These are phyloP conservation scores for Ophiocordyceps unilateralis DNA, from an alignment of 2,329 filamentous ascomycete species.

Conservation along the genomic window DNA sequence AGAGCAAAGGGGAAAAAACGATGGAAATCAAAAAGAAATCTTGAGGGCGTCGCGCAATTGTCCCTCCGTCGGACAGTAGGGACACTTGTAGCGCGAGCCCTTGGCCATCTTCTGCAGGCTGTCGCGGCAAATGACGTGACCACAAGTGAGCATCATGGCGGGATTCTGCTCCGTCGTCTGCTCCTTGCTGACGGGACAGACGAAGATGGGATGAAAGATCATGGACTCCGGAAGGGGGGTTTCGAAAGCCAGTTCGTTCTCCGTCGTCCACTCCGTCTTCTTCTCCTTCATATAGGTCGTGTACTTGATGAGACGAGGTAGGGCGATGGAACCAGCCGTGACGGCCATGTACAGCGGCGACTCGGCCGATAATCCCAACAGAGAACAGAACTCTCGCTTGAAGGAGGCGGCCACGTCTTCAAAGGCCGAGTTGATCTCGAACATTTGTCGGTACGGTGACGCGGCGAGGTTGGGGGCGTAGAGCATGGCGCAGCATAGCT, in stretches of 20 bases:
- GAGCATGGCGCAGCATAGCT: conserved; percentile 65
- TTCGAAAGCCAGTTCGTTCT: conserved; percentile 74
- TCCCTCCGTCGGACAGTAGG: conserved; percentile 83
- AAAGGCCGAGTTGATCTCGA: conserved; percentile 61
- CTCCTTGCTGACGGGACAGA: conserved; percentile 93
- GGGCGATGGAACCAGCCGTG: conserved; percentile 79
- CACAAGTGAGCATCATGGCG: conserved; percentile 91
- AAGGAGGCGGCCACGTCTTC: conserved; percentile 75
- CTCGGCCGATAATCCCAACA: conserved; percentile 77
- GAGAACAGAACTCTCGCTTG: conserved; percentile 82
- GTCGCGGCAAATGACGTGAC: conserved; percentile 81
- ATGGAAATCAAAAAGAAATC: conserved; percentile 40
- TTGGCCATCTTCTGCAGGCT: conserved; percentile 67
- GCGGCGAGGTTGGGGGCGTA: conserved; percentile 56
- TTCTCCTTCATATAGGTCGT: conserved; percentile 76
- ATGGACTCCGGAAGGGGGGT: conserved; percentile 41
- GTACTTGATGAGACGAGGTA: conserved; percentile 79
- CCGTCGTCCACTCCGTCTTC: conserved; percentile 86
- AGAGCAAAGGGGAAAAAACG: not conserved
- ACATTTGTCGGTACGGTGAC: conserved; percentile 67
- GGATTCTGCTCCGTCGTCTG: conserved; percentile 87
- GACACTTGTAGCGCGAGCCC: conserved; percentile 75
- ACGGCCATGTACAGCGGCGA: conserved; percentile 86
- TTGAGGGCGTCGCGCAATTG: conserved; percentile 57
- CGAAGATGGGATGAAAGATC: conserved; percentile 90